These are phyloP conservation scores for Hebeloma cylindrosporum DNA, from an alignment of 768 basidiomycete species.

Conservation along the genomic window DNA sequence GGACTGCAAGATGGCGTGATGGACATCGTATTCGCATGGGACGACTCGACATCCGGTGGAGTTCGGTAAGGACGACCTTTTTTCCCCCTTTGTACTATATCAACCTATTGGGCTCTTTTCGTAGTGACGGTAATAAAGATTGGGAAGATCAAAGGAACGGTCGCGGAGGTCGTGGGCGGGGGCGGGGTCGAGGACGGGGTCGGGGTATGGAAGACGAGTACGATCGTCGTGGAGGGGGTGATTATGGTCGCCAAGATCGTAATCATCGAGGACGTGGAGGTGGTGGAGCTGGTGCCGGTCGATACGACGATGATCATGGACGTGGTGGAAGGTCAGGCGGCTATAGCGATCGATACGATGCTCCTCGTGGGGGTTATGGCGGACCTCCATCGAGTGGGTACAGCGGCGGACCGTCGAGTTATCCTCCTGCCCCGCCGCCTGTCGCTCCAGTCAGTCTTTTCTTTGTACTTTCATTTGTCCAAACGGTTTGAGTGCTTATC, in stretches of 20 bases:
- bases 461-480: neutral
- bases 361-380: slow-evolving; percentile 30
- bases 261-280: slow-evolving; percentile 42
- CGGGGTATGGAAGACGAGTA: slow-evolving; percentile 20
- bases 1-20: slow-evolving; percentile 83
- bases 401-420: slow-evolving; percentile 15
- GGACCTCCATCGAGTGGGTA: slow-evolving; percentile 22
- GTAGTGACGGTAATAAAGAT: slow-evolving; percentile 42
- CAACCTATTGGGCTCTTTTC: neutral
- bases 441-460: slow-evolving; percentile 24
- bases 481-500: neutral
- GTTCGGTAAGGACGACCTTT: slow-evolving; percentile 24
- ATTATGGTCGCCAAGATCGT: slow-evolving; percentile 38
- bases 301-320: slow-evolving; percentile 44
- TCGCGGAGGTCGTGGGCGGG: slow-evolving; percentile 30
- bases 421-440: slow-evolving; percentile 32
- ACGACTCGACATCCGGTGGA: slow-evolving; percentile 55
- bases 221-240: too few species aligned
- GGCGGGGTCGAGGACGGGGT: slow-evolving; percentile 29
- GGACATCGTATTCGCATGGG: slow-evolving; percentile 88
- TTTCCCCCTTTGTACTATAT: neutral
- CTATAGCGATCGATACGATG: slow-evolving; percentile 45
- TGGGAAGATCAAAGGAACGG: slow-evolving; percentile 44
- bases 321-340: slow-evolving; percentile 38
- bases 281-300: slow-evolving; percentile 42